These are phyloP conservation scores for Candida awuae DNA, from an alignment of 805 yeast genomes.

Conservation along the genomic window DNA sequence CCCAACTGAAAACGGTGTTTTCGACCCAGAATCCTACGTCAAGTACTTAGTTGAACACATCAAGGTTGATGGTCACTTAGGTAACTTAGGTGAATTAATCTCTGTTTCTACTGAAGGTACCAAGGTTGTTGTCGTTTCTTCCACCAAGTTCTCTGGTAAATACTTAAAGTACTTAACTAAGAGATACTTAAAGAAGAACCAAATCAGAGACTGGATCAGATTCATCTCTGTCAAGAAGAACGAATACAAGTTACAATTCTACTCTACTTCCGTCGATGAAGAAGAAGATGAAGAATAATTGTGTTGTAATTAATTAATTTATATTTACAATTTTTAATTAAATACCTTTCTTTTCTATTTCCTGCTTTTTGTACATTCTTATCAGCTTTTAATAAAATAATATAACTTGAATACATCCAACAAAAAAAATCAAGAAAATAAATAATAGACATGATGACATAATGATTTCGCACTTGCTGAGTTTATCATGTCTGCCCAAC, in stretches of 20 bases:
- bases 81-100: conserved; percentile 95
- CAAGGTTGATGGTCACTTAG: conserved; percentile 94
- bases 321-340: conserved; percentile 5
- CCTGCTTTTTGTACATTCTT: background rate
- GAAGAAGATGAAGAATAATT: conserved; percentile 73
- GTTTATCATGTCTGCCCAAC: too few relatives aligned
- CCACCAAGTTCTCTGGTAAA: conserved; percentile 97
- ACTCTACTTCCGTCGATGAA: conserved; percentile 92
- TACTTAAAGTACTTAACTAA: conserved; percentile 99
- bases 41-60: conserved; percentile 98
- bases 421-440: too few relatives aligned
- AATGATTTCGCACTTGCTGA: too few relatives aligned
- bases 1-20: conserved; percentile 95
- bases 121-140: conserved; percentile 81
- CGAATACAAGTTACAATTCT: conserved; percentile 96
- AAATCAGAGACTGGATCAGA: conserved; percentile 99
- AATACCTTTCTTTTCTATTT: conserved; percentile 8
- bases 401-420: too few relatives aligned
- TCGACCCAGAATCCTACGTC: conserved; percentile 95
- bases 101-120: conserved; percentile 79
- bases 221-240: conserved; percentile 92
- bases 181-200: conserved; percentile 99
- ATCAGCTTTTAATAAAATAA: too few relatives aligned
- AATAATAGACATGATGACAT: too few relatives aligned
- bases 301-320: conserved; percentile 9